Conservation (phyloP, 1,284 basidiomycete species). For the Schizophyllum commune region DNA sequence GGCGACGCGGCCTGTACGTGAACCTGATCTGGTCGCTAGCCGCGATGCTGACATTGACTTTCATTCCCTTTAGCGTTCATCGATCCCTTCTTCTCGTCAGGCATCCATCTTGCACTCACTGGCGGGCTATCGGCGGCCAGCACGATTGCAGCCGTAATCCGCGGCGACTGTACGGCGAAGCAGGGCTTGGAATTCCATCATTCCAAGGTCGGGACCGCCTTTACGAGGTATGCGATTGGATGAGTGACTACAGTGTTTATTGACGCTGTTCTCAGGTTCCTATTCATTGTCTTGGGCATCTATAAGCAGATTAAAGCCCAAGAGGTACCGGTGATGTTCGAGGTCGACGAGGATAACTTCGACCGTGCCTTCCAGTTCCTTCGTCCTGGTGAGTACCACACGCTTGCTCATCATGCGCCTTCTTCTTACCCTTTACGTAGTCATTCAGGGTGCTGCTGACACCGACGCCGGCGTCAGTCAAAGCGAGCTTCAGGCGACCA, state of each 20-base stretch:
- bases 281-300: conserved; percentile 41
- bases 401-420: not conserved
- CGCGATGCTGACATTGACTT: conserved; percentile 7
- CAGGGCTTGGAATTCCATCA: conserved; percentile 33
- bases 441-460: conserved; percentile 27
- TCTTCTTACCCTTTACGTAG: conserved; percentile 4
- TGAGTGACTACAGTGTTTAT: not conserved
- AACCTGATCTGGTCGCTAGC: not conserved
- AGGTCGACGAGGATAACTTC: conserved; percentile 42
- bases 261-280: conserved; percentile 25
- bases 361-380: conserved; percentile 41
- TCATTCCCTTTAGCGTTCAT: conserved; percentile 36
- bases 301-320: conserved; percentile 44
- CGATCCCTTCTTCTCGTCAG: conserved; percentile 55
- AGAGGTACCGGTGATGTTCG: conserved; percentile 30
- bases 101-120: conserved; percentile 37
- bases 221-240: conserved; percentile 25
- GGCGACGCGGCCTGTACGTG: conserved; percentile 16
- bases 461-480: conserved; percentile 12
- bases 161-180: conserved; percentile 27
- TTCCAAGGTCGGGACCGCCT: conserved; percentile 31
- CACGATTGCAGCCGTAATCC: conserved; percentile 37
- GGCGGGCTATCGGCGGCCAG: conserved; percentile 37
- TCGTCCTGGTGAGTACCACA: conserved; percentile 29
- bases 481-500: conserved; percentile 13